Percentiles rank a stretch among this genome's conserved stretches.
These are phyloP conservation scores for Bonnemaisonia californica DNA, from an alignment of 31 red algal species.

Conservation along the genomic window DNA sequence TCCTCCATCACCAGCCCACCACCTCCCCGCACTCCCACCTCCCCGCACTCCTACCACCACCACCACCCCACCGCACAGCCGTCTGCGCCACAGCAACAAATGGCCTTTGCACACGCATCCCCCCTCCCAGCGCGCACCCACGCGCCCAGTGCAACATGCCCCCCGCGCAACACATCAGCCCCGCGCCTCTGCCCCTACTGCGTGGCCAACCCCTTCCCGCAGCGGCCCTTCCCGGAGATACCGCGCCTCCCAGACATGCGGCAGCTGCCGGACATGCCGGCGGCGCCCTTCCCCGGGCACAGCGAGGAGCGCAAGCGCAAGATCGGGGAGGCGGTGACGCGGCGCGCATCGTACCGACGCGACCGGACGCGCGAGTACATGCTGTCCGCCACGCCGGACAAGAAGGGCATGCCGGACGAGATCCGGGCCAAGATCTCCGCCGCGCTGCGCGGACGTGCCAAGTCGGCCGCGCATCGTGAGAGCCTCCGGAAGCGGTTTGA, in stretches of 20 bases:
- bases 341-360: neutral
- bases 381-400: neutral
- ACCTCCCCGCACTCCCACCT: neutral
- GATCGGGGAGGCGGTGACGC: neutral
- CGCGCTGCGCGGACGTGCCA: neutral
- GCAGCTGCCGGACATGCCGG: neutral
- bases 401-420: slow-evolving; percentile 2
- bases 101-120: no score
- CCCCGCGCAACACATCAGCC: neutral
- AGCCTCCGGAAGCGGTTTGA: neutral
- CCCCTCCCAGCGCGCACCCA: no score
- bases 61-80: neutral
- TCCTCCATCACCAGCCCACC: neutral
- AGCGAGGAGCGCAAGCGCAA: neutral
- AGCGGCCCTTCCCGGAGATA: neutral
- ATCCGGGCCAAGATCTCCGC: slow-evolving; percentile 19
- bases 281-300: neutral
- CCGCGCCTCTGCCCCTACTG: neutral
- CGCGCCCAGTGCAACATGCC: no score
- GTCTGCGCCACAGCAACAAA: neutral
- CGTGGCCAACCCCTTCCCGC: no score
- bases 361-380: neutral
- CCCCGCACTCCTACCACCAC: neutral
- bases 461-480: neutral
- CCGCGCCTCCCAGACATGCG: neutral